Conservation (phyloP, 2,329 filamentous ascomycete species). For the Cylindrodendrum hubeiense region DNA sequence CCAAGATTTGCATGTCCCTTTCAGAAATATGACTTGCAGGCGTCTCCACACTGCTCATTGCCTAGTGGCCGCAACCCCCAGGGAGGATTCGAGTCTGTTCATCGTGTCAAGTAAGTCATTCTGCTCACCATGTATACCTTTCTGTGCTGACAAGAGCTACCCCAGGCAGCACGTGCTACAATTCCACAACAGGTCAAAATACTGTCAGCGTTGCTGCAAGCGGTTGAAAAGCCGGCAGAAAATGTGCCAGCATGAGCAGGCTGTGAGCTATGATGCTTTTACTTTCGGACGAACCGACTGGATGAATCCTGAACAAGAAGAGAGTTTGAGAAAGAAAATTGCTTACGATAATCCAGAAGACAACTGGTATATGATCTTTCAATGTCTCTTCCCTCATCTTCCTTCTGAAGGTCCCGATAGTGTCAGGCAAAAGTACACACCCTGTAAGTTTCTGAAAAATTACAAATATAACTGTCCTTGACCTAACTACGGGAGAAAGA, state of each 20-base stretch:
- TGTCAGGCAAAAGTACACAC: neutral
- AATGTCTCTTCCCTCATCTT: neutral
- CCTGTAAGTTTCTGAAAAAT: neutral
- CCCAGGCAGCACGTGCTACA: neutral
- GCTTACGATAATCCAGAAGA: neutral
- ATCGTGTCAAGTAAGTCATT: neutral
- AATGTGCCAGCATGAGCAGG: neutral
- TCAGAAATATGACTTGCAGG: neutral
- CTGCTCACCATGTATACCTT: neutral
- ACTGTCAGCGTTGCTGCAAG: neutral
- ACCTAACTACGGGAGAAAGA: neutral
- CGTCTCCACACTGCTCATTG: neutral
- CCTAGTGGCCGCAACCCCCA: neutral
- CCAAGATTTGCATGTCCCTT: neutral
- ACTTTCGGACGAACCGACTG: neutral
- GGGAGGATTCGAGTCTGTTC: neutral
- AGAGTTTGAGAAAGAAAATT: neutral
- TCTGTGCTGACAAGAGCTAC: neutral
- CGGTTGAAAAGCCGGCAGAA: neutral
- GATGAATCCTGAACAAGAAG: neutral
- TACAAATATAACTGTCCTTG: neutral
- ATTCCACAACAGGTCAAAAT: neutral
- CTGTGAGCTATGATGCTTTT: neutral
- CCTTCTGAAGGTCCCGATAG: neutral
- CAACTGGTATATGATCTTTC: neutral